phyloP scores from a whole-genome alignment of 2,329 filamentous ascomycete species.

The Botrytis pseudocinerea region DNA sequence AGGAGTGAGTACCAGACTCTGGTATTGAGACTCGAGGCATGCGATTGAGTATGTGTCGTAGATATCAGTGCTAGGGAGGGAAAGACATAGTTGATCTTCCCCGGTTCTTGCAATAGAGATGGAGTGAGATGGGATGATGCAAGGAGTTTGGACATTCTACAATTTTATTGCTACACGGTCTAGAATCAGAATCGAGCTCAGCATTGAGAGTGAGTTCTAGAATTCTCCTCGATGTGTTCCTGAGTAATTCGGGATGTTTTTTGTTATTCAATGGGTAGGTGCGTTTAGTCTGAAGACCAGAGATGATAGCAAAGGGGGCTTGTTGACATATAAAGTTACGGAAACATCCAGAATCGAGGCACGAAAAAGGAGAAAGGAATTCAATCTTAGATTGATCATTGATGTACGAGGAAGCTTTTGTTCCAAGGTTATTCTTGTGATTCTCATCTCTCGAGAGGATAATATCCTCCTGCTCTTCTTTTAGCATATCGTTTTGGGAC shows the following conservation, averaged over 20 bases:
- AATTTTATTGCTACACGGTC: neutral
- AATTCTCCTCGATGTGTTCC: neutral
- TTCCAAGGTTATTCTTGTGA: neutral
- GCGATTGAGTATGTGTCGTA: neutral
- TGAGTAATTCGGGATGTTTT: neutral
- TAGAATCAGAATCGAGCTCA: neutral
- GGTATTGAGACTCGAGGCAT: neutral
- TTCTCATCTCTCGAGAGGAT: neutral
- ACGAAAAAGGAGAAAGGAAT: neutral
- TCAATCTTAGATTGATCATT: neutral
- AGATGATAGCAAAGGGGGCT: neutral
- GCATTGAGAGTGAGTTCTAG: neutral
- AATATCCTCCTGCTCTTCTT: neutral
- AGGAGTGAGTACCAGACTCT: too few relatives aligned
- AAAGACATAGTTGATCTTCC: neutral
- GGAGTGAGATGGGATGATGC: neutral
- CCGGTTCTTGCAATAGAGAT: neutral
- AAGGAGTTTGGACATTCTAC: neutral
- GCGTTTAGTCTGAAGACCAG: neutral
- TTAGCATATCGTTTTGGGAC: neutral
- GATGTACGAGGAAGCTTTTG: neutral
- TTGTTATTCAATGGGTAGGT: neutral
- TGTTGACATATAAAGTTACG: neutral
- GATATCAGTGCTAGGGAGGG: neutral
- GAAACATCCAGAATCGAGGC: neutral